phyloP scores from a whole-genome alignment of 2,329 filamentous ascomycete genomes.

The Aspergillus hiratsukae region DNA sequence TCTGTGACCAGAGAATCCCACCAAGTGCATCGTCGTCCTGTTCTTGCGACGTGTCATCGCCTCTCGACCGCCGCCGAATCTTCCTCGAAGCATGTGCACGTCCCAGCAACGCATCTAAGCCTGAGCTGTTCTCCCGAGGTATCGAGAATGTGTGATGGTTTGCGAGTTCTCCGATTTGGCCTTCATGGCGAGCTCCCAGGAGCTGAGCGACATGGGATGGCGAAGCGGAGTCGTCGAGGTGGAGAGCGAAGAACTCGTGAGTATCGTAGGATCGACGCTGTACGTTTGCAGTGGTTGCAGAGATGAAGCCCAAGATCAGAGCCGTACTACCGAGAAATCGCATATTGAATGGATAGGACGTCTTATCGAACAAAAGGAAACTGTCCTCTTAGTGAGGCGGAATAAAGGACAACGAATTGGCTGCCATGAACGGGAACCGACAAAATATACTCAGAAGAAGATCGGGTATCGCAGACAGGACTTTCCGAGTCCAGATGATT shows the following conservation, averaged over 20 bases:
- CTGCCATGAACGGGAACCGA: slow-evolving; percentile 14
- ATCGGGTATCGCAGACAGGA: neutral
- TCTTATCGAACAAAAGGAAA: neutral
- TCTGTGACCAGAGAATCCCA: slow-evolving; percentile 71
- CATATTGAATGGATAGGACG: slow-evolving; percentile 14
- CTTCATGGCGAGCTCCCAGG: slow-evolving; percentile 75
- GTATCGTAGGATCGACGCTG: slow-evolving; percentile 67
- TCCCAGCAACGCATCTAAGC: slow-evolving; percentile 48
- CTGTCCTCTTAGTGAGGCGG: slow-evolving; percentile 10
- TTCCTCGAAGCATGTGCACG: slow-evolving; percentile 55
- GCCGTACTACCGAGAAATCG: slow-evolving; percentile 19
- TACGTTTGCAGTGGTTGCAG: slow-evolving; percentile 45
- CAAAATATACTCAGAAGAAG: neutral
- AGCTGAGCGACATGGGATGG: slow-evolving; percentile 65
- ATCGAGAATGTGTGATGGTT: slow-evolving; percentile 83
- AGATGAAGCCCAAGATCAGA: slow-evolving; percentile 33
- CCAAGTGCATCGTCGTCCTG: slow-evolving; percentile 57
- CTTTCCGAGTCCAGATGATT: neutral
- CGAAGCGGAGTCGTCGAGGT: slow-evolving; percentile 63
- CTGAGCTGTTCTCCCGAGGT: slow-evolving; percentile 53
- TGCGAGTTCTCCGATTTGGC: slow-evolving; percentile 69
- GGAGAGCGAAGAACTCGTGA: slow-evolving; percentile 90
- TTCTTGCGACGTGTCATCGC: slow-evolving; percentile 3
- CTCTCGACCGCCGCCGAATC: slow-evolving; percentile 50
- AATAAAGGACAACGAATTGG: slow-evolving; percentile 11